Percentiles rank a stretch among this genome's conserved stretches.
Conservation (phyloP, 208 protist genomes). For the Herpetomonas samuelpessoai region DNA sequence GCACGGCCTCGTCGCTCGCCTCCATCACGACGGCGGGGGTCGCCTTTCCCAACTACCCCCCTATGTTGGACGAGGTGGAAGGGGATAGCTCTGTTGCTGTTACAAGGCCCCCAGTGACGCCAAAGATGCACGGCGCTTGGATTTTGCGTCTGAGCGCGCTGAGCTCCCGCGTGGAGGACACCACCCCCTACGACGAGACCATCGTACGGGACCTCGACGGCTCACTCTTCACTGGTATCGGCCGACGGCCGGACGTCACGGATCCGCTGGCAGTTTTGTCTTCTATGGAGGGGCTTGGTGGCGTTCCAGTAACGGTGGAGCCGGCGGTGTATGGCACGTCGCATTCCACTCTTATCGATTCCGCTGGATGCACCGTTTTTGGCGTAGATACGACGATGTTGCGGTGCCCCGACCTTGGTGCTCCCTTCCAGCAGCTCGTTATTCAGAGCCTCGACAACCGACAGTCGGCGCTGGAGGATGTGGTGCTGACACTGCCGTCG, state of each 20-base stretch:
- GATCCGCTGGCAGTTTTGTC: not conserved
- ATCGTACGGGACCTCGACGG: conserved; percentile 28
- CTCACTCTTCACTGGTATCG: conserved; percentile 6
- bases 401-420: conserved; percentile 3
- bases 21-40: conserved; percentile 5
- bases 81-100: not conserved
- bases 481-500: conserved; percentile 6
- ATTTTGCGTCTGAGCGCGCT: not conserved
- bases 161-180: not conserved
- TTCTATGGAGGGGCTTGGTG: not conserved
- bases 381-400: conserved; percentile 1
- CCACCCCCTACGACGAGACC: conserved; percentile 12
- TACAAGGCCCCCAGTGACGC: not conserved
- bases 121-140: not conserved
- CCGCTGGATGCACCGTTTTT: conserved; percentile 5
- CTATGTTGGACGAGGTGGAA: not conserved
- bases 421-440: conserved; percentile 12
- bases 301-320: conserved; percentile 9
- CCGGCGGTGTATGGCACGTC: conserved; percentile 23
- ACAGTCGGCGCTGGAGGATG: conserved; percentile 2
- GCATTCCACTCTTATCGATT: not conserved
- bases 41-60: not conserved
- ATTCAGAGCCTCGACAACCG: conserved; percentile 19
- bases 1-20: conserved; percentile 22
- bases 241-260: conserved; percentile 1